phyloP scores from a whole-genome alignment of 441 rosid species.

The Sinapis alba region DNA sequence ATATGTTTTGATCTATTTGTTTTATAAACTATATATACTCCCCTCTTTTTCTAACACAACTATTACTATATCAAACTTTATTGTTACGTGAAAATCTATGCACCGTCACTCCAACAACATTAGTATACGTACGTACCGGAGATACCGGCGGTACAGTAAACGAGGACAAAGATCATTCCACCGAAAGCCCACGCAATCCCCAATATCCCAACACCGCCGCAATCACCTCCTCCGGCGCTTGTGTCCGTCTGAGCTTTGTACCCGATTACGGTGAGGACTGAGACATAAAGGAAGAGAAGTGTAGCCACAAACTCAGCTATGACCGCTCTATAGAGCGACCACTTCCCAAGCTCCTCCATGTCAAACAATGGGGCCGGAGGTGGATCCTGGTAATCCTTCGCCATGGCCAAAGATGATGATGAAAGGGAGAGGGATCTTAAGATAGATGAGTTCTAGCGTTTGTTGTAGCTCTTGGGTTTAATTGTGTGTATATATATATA shows the following conservation, averaged over 20 bases:
- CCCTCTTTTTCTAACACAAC: too few relatives aligned
- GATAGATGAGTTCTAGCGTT: constrained; percentile 11
- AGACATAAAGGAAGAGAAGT: constrained; percentile 56
- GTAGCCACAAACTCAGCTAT: constrained; percentile 69
- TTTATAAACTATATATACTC: neutral
- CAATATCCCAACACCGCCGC: constrained; percentile 60
- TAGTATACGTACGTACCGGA: constrained; percentile 50
- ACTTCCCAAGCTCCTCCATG: constrained; percentile 47
- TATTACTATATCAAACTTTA: too few relatives aligned
- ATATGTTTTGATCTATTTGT: neutral
- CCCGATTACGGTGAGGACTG: constrained; percentile 57
- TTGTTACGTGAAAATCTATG: neutral
- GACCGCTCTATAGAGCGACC: constrained; percentile 63
- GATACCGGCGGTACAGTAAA: constrained; percentile 67
- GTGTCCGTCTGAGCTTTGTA: constrained; percentile 49
- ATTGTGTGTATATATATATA: constrained; percentile 4
- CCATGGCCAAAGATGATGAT: constrained; percentile 43
- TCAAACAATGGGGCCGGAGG: constrained; percentile 56
- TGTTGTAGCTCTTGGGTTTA: constrained; percentile 18
- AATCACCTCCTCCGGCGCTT: constrained; percentile 30
- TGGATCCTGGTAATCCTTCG: constrained; percentile 58
- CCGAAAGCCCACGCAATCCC: constrained; percentile 74
- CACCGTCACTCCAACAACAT: constrained; percentile 14
- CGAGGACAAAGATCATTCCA: constrained; percentile 68
- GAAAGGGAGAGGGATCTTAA: constrained; percentile 10